phyloP scores from a whole-genome alignment of 2,329 filamentous ascomycete genomes.

The Aphanocladium album region DNA sequence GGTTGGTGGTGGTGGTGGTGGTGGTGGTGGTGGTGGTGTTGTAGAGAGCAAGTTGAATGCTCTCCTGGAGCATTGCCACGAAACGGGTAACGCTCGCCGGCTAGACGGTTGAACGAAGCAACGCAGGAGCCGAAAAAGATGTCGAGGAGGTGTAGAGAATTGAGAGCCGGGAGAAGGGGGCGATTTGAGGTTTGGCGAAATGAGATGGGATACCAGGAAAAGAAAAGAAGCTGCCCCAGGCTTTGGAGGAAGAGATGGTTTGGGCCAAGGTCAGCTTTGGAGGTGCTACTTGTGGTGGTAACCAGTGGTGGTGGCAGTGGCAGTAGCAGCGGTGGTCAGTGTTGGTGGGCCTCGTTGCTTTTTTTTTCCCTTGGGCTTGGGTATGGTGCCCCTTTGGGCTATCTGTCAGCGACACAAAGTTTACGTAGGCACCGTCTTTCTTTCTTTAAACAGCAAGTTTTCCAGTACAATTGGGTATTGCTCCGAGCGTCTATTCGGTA shows the following conservation, averaged over 20 bases:
- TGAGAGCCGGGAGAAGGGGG: no score
- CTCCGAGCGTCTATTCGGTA: no score
- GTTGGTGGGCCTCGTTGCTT: constrained; percentile 1
- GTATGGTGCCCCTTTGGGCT: background rate
- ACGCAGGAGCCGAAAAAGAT: background rate
- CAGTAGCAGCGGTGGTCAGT: background rate
- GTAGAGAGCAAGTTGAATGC: constrained; percentile 9
- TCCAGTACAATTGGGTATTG: no score
- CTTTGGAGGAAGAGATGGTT: background rate
- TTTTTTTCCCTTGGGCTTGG: background rate
- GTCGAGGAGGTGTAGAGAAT: no score
- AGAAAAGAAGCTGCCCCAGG: background rate
- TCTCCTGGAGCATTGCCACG: constrained; percentile 10
- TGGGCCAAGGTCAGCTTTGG: background rate
- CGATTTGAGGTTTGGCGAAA: background rate
- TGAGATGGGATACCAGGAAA: constrained; percentile 1
- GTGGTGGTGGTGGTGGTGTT: background rate
- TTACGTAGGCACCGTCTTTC: no score
- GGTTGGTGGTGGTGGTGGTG: background rate
- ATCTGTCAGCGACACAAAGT: background rate
- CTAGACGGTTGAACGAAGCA: constrained; percentile 1
- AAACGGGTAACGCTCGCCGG: background rate
- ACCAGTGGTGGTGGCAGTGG: no score
- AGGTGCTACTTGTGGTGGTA: no score
- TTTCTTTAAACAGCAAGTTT: no score